Evolutionary conservation across 2,329 filamentous ascomycete species (phyloP).

Genomic region (Iodosphaeria phyllophila): DNA sequence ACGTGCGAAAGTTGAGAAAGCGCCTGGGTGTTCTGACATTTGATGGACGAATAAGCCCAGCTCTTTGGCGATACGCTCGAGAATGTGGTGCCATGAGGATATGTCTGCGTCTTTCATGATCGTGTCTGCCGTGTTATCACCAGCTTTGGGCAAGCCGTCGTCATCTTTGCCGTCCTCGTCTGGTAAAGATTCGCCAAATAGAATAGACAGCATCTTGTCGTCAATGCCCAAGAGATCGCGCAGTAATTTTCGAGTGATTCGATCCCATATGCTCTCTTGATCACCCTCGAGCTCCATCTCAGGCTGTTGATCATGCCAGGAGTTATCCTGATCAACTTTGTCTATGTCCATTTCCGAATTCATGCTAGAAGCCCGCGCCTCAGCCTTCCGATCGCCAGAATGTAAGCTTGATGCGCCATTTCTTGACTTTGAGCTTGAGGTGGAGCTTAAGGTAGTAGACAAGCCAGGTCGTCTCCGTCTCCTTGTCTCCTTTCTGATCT

Average conservation of each 20-base stretch:
- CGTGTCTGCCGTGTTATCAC: constrained; percentile 9
- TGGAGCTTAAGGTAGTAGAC: background rate
- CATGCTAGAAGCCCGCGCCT: constrained; percentile 12
- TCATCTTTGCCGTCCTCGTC: constrained; percentile 27
- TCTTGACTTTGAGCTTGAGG: constrained; percentile 14
- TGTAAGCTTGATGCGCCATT: constrained; percentile 6
- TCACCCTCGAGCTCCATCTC: constrained; percentile 19
- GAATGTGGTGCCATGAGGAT: constrained; percentile 53
- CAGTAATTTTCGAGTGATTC: constrained; percentile 72
- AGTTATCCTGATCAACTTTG: constrained; percentile 17
- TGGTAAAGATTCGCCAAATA: constrained; percentile 67
- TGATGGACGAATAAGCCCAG: constrained; percentile 70
- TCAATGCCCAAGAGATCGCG: constrained; percentile 83
- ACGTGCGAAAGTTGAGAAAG: constrained; percentile 65
- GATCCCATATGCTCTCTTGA: constrained; percentile 55
- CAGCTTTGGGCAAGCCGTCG: constrained; percentile 9
- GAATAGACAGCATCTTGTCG: constrained; percentile 63
- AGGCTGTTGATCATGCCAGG: constrained; percentile 34
- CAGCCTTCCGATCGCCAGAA: constrained; percentile 11
- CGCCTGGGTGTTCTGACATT: constrained; percentile 69
- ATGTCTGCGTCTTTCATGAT: constrained; percentile 16
- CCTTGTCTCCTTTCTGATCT: constrained; percentile 74
- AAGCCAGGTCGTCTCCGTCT: constrained; percentile 25
- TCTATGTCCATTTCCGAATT: constrained; percentile 15
- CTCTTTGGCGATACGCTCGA: constrained; percentile 74